Evolutionary conservation across 495 filamentous ascomycete genomes (phyloP).

Genomic region (Penicillium bialowiezense): DNA sequence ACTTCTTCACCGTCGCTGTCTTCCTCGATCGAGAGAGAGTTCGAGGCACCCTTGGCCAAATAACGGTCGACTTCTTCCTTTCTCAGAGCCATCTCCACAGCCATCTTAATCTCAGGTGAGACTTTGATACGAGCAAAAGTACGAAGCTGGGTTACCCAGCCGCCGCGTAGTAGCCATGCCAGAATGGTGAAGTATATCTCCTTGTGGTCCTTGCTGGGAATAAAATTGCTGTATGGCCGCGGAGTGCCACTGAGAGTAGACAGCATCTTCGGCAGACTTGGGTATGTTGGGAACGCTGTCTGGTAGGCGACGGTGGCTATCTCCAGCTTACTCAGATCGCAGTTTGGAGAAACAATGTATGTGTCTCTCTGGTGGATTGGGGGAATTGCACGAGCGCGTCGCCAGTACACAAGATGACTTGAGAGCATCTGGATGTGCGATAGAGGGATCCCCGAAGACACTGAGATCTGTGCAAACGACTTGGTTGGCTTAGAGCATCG

Average conservation of each 20-base stretch:
- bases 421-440: slow-evolving; percentile 79
- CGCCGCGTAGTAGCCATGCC: slow-evolving; percentile 85
- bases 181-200: slow-evolving; percentile 83
- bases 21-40: slow-evolving; percentile 15
- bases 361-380: slow-evolving; percentile 85
- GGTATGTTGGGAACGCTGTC: slow-evolving; percentile 72
- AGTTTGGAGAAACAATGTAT: slow-evolving; percentile 93
- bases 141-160: slow-evolving; percentile 88
- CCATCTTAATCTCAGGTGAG: slow-evolving; percentile 46
- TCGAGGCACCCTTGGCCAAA: slow-evolving; percentile 27
- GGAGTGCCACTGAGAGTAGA: slow-evolving; percentile 72
- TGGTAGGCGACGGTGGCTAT: slow-evolving; percentile 71
- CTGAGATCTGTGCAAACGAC: slow-evolving; percentile 79
- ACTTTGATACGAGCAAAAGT: slow-evolving; percentile 80
- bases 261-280: slow-evolving; percentile 80
- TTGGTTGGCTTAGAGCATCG: slow-evolving; percentile 78
- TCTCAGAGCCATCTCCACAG: slow-evolving; percentile 42
- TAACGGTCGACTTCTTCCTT: slow-evolving; percentile 46
- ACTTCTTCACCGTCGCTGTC: slow-evolving; percentile 11
- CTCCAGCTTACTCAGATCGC: slow-evolving; percentile 70
- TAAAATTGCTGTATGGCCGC: slow-evolving; percentile 73
- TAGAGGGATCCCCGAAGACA: slow-evolving; percentile 67
- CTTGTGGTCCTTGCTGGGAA: slow-evolving; percentile 86
- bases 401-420: slow-evolving; percentile 91
- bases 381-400: slow-evolving; percentile 85